Base-by-base conservation (phyloP, 768 basidiomycete genomes). In the Mycena belliarum region DNA sequence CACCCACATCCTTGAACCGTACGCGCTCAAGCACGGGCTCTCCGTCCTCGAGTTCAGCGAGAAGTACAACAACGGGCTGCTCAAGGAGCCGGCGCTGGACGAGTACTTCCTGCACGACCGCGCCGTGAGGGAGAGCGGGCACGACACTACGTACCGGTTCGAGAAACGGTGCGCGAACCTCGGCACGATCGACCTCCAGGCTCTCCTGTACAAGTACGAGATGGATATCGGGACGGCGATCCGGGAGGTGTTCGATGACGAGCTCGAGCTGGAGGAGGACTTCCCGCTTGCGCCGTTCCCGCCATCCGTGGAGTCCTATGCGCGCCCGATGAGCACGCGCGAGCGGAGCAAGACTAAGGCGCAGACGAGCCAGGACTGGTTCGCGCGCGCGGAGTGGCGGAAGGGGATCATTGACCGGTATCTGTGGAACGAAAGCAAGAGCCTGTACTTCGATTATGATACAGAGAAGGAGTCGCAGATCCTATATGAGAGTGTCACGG, bases 81-180 rank as follows among this genome's bases (percentile, higher is more conserved):
- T 98, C 68, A 80, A 85, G 63, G 95, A 96, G 72, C 95, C 95
- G 6, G 83, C 76, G 53, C 83, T 99, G 4, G 96, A 99, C 73
- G 96, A 95, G 67, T 99, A 98, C 78, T 98, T 99, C 80, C 72
- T 96, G 60, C 96, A 97, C 72, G 96, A 98, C 70, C 93, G 96
- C 57, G 85, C 94, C 11, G 95, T 99, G 28, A 89, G 96, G 50
- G 96, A 99, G 77, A 93, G 91, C 9, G 95, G 96, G 37, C 95
- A 96, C 72, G 95, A 96, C 71, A 96, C 95, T 49, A 92, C 93
- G 4, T 99, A 99, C 73, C 86, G 96, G 15, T 93, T 99, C 70
- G 96, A 99, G 79, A 95, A 95, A 76, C 89, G 93, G 18, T 98
- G 95, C 68, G 96, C 95, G 20, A 96, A 98, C 75, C 85, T 99